These are phyloP conservation scores for Vanrija pseudolonga DNA, from an alignment of 1,284 basidiomycete species.

Conservation along the genomic window DNA sequence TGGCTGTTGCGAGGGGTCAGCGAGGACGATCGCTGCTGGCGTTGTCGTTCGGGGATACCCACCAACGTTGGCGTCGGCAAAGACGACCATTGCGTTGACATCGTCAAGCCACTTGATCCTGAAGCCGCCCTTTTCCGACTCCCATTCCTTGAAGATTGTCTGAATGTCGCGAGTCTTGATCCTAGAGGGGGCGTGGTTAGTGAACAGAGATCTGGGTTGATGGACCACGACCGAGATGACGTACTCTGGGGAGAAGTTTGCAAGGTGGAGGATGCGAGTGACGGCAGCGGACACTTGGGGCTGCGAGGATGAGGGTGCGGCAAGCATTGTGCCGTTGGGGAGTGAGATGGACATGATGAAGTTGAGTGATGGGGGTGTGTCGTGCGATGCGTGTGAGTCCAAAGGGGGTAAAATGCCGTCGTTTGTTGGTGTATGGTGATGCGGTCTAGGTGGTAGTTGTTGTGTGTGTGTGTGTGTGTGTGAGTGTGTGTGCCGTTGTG, in stretches of 20 bases:
- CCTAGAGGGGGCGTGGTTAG: slow-evolving; percentile 20
- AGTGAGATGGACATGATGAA: slow-evolving; percentile 47
- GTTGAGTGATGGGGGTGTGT: not conserved
- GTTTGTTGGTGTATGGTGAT: too few species aligned
- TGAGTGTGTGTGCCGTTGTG: too few species aligned
- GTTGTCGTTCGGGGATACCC: slow-evolving; percentile 23
- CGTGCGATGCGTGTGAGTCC: not conserved
- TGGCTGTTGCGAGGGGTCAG: slow-evolving; percentile 55
- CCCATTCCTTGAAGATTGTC: slow-evolving; percentile 83
- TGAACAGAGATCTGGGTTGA: not conserved
- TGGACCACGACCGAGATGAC: slow-evolving; percentile 18
- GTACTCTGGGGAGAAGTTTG: slow-evolving; percentile 79
- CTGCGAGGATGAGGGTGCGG: slow-evolving; percentile 35
- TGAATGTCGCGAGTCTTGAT: slow-evolving; percentile 98
- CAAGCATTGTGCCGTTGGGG: slow-evolving; percentile 43
- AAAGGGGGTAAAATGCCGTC: not conserved
- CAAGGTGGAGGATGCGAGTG: slow-evolving; percentile 87
- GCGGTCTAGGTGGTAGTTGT: too few species aligned
- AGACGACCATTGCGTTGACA: slow-evolving; percentile 91
- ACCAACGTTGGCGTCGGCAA: slow-evolving; percentile 60
- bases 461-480: too few species aligned
- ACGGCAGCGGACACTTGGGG: slow-evolving; percentile 76
- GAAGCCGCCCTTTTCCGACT: slow-evolving; percentile 81
- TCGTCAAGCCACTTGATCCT: slow-evolving; percentile 99
- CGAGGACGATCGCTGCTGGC: not conserved